Evolutionary conservation across 768 basidiomycete species (phyloP).

Genomic region (Pisolithus sp.): DNA sequence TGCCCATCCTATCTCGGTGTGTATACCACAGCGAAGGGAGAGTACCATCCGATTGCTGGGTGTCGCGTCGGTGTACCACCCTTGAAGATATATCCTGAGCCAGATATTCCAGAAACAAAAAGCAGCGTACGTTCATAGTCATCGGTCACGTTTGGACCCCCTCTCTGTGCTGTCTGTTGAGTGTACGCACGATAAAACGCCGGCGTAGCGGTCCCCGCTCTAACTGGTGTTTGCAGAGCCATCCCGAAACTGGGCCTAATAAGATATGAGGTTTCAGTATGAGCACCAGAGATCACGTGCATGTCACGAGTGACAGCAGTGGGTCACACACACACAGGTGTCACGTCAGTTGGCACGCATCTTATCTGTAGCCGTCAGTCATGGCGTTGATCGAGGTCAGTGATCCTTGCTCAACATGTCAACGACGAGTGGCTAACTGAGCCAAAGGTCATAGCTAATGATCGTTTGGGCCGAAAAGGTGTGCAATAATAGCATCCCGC

Average conservation of each 20-base stretch:
- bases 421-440: neutral
- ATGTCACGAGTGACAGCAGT: conserved; percentile 12
- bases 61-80: conserved; percentile 80
- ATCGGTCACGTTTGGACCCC: conserved; percentile 49
- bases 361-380: neutral
- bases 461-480: conserved; percentile 94
- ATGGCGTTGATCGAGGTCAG: conserved; percentile 55
- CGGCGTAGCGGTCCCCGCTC: conserved; percentile 17
- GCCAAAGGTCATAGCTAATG: conserved; percentile 84
- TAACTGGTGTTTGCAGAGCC: conserved; percentile 26
- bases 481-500: conserved; percentile 4
- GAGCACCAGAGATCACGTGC: conserved; percentile 15
- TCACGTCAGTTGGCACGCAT: neutral
- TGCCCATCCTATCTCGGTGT: conserved; percentile 85
- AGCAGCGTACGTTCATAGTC: conserved; percentile 65
- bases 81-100: conserved; percentile 30
- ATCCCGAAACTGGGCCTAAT: conserved; percentile 8
- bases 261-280: neutral
- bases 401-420: neutral
- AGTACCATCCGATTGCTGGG: conserved; percentile 88
- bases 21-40: conserved; percentile 76
- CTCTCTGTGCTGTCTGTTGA: conserved; percentile 15
- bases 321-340: conserved; percentile 4
- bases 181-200: conserved; percentile 21
- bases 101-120: neutral